Base-by-base conservation (phyloP, 129 eudicot genomes). In the Oenanthe sinensis region DNA sequence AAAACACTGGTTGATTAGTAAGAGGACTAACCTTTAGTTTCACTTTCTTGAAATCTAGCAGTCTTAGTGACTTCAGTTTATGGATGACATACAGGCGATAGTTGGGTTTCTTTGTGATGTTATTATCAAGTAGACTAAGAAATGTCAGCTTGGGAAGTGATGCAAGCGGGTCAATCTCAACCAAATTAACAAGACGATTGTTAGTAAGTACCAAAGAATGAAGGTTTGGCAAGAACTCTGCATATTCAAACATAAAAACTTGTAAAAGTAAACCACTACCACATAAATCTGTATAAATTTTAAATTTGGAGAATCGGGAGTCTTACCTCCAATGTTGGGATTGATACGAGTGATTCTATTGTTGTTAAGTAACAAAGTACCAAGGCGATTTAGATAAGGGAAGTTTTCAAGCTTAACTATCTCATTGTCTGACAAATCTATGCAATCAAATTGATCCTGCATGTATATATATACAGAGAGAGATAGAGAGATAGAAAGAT, bases 211-310 rank as follows among this genome's bases (percentile, higher is more conserved):
- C 91, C 92, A 95, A 85, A 47, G 97, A 81, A 86, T 95, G 99
- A 88, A 95, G 81, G 85, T 95, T 95, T 48, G 99, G 99, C 93
- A 95, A 84, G 88, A 90, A 92, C 79, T 95, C 99, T 95, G 96
- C 87, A 91, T 70, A 82, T 48, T 52, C 71, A 84, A 70, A 86
- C 83, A 89, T 60, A 48, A 77, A 50, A 81, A 71, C 26, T 78
- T 28, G 82, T 85, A 74, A 88, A 77, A 76, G 68, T 78, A 76
- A 83, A 77, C 74, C 79, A 76, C 70, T 39, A 77, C n/a, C 40
- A 28, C 33, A 24, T 46, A 74, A 46, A 20, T 72, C 20, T n/a
- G 12, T 72, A 43, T 36, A 46, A 14, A n/a, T 55, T 60, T 7
- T 13, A 30, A n/a, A 13, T 12, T 13, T 12, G 36, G 43, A 9